These are phyloP conservation scores for Xylariaceae sp. DNA, from an alignment of 2,329 filamentous ascomycete species.

Conservation along the genomic window DNA sequence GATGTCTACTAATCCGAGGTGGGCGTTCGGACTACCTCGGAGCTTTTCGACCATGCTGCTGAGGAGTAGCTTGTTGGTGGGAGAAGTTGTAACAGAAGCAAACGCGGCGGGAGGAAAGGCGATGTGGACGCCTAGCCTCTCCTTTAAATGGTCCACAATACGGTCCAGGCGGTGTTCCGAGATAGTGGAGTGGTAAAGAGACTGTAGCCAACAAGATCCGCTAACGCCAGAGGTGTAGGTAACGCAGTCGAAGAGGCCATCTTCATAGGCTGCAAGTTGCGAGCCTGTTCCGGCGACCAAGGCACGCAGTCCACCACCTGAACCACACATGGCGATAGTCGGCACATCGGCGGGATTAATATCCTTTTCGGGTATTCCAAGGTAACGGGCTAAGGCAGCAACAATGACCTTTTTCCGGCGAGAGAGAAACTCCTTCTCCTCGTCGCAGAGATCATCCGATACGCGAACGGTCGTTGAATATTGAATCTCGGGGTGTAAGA, in stretches of 20 bases:
- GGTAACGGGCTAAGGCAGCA: slow-evolving; percentile 73
- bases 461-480: slow-evolving; percentile 78
- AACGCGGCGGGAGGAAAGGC: slow-evolving; percentile 86
- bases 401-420: slow-evolving; percentile 64
- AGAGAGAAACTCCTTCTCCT: slow-evolving; percentile 70
- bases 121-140: slow-evolving; percentile 79
- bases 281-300: slow-evolving; percentile 88
- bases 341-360: slow-evolving; percentile 93
- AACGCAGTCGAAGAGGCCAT: slow-evolving; percentile 85
- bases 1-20: slow-evolving; percentile 87
- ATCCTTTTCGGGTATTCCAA: slow-evolving; percentile 69
- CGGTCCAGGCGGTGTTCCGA: slow-evolving; percentile 59
- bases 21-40: slow-evolving; percentile 70
- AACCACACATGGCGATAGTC: slow-evolving; percentile 88
- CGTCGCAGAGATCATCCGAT: slow-evolving; percentile 71
- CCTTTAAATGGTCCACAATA: slow-evolving; percentile 80
- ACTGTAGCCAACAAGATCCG: slow-evolving; percentile 92
- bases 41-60: slow-evolving; percentile 88
- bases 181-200: slow-evolving; percentile 78
- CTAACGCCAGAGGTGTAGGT: slow-evolving; percentile 96
- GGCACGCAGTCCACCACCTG: slow-evolving; percentile 83
- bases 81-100: slow-evolving; percentile 73
- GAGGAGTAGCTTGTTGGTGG: slow-evolving; percentile 87
- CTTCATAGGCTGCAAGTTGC: slow-evolving; percentile 74
- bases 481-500: slow-evolving; percentile 78